Evolutionary conservation across 225 moss, liverwort and hornwort species (phyloP).

Genomic region (Bryoerythrophyllum caledonicum): DNA sequence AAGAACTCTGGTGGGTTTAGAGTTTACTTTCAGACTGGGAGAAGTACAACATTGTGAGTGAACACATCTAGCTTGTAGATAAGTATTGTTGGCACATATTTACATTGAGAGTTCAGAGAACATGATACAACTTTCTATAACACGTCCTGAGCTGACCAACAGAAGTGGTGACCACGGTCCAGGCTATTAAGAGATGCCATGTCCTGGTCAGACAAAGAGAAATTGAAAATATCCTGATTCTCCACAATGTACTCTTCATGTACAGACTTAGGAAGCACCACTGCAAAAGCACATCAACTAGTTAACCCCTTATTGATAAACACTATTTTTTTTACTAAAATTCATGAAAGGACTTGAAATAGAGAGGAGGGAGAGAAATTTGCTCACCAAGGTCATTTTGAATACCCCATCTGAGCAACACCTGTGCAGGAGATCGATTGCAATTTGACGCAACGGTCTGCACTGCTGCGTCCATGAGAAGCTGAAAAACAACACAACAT

Average conservation of each 20-base stretch:
- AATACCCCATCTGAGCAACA: slow-evolving; percentile 90
- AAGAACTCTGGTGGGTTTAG: too few species aligned
- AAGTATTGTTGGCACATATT: not conserved
- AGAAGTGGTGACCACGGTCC: slow-evolving; percentile 69
- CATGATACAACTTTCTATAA: slow-evolving; percentile 23
- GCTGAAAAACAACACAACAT: slow-evolving; percentile 36
- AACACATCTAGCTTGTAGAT: not conserved
- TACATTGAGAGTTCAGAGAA: not conserved
- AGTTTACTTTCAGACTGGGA: not conserved
- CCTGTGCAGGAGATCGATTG: slow-evolving; percentile 64
- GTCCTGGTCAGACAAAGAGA: slow-evolving; percentile 51
- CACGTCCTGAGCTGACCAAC: slow-evolving; percentile 82
- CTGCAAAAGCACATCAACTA: slow-evolving; percentile 31
- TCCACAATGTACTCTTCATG: slow-evolving; percentile 57
- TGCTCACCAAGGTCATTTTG: slow-evolving; percentile 65
- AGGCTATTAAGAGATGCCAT: slow-evolving; percentile 64
- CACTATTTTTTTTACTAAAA: not conserved
- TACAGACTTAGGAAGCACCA: slow-evolving; percentile 80
- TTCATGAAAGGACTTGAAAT: not conserved
- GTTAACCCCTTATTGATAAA: not conserved
- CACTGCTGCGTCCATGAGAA: slow-evolving; percentile 64
- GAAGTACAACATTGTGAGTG: not conserved
- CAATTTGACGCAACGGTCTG: slow-evolving; percentile 54
- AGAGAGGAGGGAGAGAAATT: not conserved
- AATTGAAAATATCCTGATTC: slow-evolving; percentile 68